Percentiles rank a stretch among this genome's conserved stretches.
Evolutionary conservation across 805 yeast species (phyloP).

Genomic region (Candida sithepensis): DNA sequence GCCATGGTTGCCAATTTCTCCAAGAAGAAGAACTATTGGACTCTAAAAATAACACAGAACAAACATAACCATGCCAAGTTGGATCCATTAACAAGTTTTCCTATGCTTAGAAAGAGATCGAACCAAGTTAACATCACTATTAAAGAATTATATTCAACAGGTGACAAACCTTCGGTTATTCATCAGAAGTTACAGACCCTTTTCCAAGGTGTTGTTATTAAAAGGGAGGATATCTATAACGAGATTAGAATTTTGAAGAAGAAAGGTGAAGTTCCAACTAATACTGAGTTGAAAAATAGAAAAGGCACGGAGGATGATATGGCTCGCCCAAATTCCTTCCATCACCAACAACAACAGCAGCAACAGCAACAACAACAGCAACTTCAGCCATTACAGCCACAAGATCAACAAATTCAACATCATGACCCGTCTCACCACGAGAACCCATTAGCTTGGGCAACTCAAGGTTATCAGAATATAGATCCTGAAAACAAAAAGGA

Average conservation of each 20-base stretch:
- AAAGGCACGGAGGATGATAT: conserved; percentile 24
- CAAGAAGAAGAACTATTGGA: conserved; percentile 48
- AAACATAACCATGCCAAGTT: conserved; percentile 58
- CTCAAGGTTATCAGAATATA: conserved; percentile 15
- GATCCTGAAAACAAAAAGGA: conserved; percentile 22
- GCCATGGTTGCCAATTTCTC: conserved; percentile 56
- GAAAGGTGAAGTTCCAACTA: conserved; percentile 34
- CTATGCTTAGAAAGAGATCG: conserved; percentile 52
- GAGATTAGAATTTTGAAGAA: conserved; percentile 55
- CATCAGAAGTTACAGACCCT: conserved; percentile 49
- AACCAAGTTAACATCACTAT: conserved; percentile 50
- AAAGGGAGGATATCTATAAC: conserved; percentile 56
- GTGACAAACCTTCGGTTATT: conserved; percentile 53
- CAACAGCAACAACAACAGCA: conserved; percentile 4
- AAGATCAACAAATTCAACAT: conserved; percentile 4
- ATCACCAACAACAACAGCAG: conserved; percentile 13
- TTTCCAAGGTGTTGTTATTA: conserved; percentile 50
- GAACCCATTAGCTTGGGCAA: conserved; percentile 18
- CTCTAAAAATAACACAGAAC: conserved; percentile 49
- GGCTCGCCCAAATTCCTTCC: conserved; percentile 5
- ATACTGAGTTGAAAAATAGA: conserved; percentile 24
- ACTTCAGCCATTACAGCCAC: conserved; percentile 1
- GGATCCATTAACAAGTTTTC: conserved; percentile 52
- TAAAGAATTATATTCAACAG: conserved; percentile 48
- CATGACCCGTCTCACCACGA: conserved; percentile 14